phyloP scores from a whole-genome alignment of 2,329 filamentous ascomycete species.

The Cladosporium oxysporum region DNA sequence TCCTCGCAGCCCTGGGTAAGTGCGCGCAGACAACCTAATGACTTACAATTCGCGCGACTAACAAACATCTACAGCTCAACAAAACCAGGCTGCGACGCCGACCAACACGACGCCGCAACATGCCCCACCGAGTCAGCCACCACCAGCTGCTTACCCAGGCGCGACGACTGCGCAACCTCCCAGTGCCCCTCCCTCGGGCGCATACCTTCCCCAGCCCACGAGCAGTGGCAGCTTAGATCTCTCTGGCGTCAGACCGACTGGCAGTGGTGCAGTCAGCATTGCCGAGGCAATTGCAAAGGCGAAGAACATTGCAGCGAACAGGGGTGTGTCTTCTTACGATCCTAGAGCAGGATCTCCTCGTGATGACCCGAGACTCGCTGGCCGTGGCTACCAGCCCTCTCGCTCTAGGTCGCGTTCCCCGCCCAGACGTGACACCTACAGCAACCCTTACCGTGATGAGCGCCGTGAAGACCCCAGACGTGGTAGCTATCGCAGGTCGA shows the following conservation, averaged over 20 bases:
- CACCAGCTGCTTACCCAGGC: slow-evolving; percentile 37
- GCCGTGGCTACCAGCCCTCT: slow-evolving; percentile 62
- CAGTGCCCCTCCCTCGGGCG: slow-evolving; percentile 33
- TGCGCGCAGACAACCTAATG: slow-evolving; percentile 10
- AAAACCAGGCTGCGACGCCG: slow-evolving; percentile 38
- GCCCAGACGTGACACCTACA: slow-evolving; percentile 66
- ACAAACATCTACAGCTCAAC: slow-evolving; percentile 44
- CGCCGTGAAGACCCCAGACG: slow-evolving; percentile 68
- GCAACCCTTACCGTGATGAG: slow-evolving; percentile 81
- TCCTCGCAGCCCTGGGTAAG: slow-evolving; percentile 54
- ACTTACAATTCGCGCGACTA: slow-evolving; percentile 8
- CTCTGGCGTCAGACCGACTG: slow-evolving; percentile 75
- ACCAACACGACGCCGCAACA: slow-evolving; percentile 29
- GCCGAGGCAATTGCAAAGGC: slow-evolving; percentile 83
- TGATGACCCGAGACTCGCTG: slow-evolving; percentile 51
- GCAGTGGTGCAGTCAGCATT: slow-evolving; percentile 79
- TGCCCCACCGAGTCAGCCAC: slow-evolving; percentile 48
- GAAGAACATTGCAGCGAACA: slow-evolving; percentile 77
- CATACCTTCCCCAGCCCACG: slow-evolving; percentile 64
- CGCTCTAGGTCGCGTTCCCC: slow-evolving; percentile 71
- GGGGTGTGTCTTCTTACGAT: slow-evolving; percentile 61
- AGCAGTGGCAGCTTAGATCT: slow-evolving; percentile 77
- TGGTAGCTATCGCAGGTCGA: slow-evolving; percentile 66
- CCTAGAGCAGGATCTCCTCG: slow-evolving; percentile 39
- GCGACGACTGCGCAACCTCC: slow-evolving; percentile 38